Evolutionary conservation across 2,329 filamentous ascomycete species (phyloP), one percentile per base, ranked within the genome.

Genomic region (Cladosporium sp.): DNA sequence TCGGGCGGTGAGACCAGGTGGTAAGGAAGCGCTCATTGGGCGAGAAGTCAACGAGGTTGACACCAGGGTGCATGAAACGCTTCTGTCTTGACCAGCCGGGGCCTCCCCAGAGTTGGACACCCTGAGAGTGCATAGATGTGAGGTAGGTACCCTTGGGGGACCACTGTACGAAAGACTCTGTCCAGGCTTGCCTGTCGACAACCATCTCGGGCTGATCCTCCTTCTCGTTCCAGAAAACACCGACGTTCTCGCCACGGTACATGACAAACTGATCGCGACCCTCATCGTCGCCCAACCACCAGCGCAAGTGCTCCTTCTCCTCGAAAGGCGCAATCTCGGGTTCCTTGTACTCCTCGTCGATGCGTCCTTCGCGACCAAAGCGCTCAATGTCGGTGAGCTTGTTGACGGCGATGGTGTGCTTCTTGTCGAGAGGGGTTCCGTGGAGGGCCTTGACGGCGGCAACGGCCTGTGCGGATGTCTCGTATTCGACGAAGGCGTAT

Each of bases 221-320:
- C 81, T 96, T 95, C 84, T 96, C 96, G 83, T 98, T 98, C 94
- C 94, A 99, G 85, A 91, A 97, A 6, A 99, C 91, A 67, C 93
- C 93, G 44, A 99, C 95, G 69, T 89, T 90, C 62, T 99, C 95
- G 72, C 89, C 91, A 62, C 92, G 89, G 84, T 91, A 97, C 87
- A 98, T 93, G 78, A 91, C 91, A 74, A 98, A 95, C 83, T 99
- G 94, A 78, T 99, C 95, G 68, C 95, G 89, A 71, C 92, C 92
- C 71, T 92, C 92, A 66, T 89, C 84, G 76, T 99, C 95, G 70
- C 90, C 91, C 73, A 99, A 84, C 89, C 93, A 99, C 78, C 91
- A 98, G 77, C 93, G 88, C 74, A 98, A 83, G 79, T 99, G 95
- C 81, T 98, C 94, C 84, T 94, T 92, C 80, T 97, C 91, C 74